Evolutionary conservation across 768 basidiomycete species (phyloP).

Genomic region (Amyloporia xantha): DNA sequence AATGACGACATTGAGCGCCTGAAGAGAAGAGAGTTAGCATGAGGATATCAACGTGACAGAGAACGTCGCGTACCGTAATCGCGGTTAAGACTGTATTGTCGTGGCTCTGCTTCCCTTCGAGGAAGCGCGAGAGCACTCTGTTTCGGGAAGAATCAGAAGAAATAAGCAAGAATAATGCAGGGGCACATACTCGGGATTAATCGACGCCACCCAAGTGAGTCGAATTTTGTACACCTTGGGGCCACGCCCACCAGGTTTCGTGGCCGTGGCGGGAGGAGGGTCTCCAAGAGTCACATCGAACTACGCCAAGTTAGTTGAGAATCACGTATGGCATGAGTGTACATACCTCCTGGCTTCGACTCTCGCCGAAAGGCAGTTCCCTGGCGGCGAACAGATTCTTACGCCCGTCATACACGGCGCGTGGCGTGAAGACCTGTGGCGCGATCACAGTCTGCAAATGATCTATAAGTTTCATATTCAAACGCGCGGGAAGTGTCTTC

Average conservation of each 20-base stretch:
- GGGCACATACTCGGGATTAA: conserved; percentile 73
- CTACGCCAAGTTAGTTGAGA: conserved; percentile 26
- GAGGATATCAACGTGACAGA: too few relatives aligned
- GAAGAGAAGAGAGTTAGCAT: background rate
- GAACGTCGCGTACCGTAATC: conserved; percentile 41
- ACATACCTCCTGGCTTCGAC: conserved; percentile 44
- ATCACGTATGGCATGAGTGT: background rate
- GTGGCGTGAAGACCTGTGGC: conserved; percentile 65
- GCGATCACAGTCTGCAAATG: conserved; percentile 52
- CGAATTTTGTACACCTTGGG: conserved; percentile 66
- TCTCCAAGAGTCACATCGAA: conserved; percentile 54
- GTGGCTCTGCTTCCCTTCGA: conserved; percentile 56
- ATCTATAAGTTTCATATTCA: conserved; percentile 68
- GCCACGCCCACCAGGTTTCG: conserved; percentile 19
- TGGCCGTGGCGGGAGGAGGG: conserved; percentile 16
- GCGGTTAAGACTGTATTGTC: conserved; percentile 66
- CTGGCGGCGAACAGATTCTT: conserved; percentile 68
- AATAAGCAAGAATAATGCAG: background rate
- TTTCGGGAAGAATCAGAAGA: background rate
- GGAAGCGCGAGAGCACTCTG: conserved; percentile 60
- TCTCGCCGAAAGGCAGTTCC: conserved; percentile 52
- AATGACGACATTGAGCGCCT: conserved; percentile 72
- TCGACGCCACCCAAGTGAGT: conserved; percentile 61
- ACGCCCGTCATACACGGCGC: conserved; percentile 70
- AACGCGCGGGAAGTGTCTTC: conserved; percentile 55